Percentiles rank a stretch among this genome's conserved stretches.
Evolutionary conservation across 2,329 filamentous ascomycete species (phyloP).

Genomic region (Huntiella moniliformis): DNA sequence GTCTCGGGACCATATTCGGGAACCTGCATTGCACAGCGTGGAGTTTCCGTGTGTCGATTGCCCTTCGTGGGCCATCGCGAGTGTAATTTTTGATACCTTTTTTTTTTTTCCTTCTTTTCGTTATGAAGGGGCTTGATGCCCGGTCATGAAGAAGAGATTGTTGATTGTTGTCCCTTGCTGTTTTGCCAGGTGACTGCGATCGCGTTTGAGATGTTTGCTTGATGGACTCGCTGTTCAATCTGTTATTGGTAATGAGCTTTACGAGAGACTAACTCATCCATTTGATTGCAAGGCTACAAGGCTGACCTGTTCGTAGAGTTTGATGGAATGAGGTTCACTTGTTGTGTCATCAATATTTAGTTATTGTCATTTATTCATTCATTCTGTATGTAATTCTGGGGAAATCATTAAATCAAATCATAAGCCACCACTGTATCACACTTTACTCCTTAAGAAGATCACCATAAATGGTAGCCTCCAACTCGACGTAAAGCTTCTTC

Average conservation of each 20-base stretch:
- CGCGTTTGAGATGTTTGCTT: too few species aligned
- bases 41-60: conserved; percentile 13
- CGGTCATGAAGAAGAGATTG: conserved; percentile 9
- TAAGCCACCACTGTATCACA: not conserved
- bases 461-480: conserved; percentile 23
- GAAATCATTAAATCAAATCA: not conserved
- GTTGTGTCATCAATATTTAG: too few species aligned
- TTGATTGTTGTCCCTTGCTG: not conserved
- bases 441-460: conserved; percentile 6
- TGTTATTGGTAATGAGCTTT: too few species aligned
- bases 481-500: conserved; percentile 20
- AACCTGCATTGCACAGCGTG: conserved; percentile 13
- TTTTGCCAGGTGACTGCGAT: too few species aligned
- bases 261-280: too few species aligned
- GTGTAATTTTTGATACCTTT: conserved; percentile 12
- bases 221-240: too few species aligned
- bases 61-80: conserved; percentile 13
- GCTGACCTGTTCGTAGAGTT: too few species aligned
- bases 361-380: too few species aligned
- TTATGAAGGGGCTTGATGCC: conserved; percentile 4
- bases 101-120: conserved; percentile 10
- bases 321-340: too few species aligned
- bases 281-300: too few species aligned
- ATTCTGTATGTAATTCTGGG: too few species aligned
- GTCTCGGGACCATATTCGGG: conserved; percentile 11